Evolutionary conservation across 2,329 filamentous ascomycete genomes (phyloP).

Genomic region (Sporothrix phasma): DNA sequence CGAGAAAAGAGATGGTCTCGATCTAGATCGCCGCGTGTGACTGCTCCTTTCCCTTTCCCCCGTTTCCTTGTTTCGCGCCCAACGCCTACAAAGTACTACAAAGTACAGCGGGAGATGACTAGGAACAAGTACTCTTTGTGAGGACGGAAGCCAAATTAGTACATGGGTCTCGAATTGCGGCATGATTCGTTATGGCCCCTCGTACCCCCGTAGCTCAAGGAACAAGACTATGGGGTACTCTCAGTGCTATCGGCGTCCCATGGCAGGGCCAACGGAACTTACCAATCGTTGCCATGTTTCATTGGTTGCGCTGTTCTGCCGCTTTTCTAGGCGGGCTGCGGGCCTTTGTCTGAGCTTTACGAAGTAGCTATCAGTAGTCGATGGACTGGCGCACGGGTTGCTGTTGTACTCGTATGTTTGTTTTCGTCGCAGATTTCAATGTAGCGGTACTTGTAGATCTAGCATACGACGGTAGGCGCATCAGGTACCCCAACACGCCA

Average conservation of each 20-base stretch:
- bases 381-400: neutral
- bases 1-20: neutral
- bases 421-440: conserved; percentile 1
- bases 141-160: neutral
- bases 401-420: neutral
- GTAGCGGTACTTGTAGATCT: conserved; percentile 4
- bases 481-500: neutral
- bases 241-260: neutral
- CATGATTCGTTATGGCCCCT: neutral
- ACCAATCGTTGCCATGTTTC: neutral
- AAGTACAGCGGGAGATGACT: neutral
- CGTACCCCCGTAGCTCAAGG: neutral
- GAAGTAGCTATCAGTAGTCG: neutral
- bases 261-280: neutral
- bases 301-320: neutral
- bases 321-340: neutral
- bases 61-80: neutral
- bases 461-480: neutral
- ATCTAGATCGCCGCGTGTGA: neutral
- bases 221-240: conserved; percentile 4
- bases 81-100: neutral
- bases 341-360: conserved; percentile 7
- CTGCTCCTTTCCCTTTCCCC: neutral
- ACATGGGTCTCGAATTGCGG: neutral
- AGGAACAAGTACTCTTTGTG: neutral